phyloP scores from a whole-genome alignment of 768 basidiomycete species.

The Termitomyces sp. region DNA sequence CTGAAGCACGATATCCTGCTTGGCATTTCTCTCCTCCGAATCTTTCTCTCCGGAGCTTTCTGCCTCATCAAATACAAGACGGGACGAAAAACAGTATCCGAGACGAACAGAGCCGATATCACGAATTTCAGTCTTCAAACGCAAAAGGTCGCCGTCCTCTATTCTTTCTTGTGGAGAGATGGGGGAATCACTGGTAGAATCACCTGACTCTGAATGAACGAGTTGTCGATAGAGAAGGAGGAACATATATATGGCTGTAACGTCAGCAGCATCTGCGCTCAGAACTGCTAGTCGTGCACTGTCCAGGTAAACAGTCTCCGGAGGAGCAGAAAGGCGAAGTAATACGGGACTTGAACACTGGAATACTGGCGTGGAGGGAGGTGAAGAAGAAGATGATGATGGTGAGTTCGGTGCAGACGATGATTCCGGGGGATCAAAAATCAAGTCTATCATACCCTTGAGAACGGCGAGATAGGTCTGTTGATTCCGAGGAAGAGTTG shows the following conservation, averaged over 20 bases:
- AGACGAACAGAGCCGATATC: slow-evolving; percentile 60
- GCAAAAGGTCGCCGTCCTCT: slow-evolving; percentile 47
- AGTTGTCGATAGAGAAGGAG: slow-evolving; percentile 78
- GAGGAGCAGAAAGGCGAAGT: slow-evolving; percentile 42
- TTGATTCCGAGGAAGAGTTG: slow-evolving; percentile 41
- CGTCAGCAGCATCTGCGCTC: slow-evolving; percentile 68
- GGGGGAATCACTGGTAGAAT: slow-evolving; percentile 25
- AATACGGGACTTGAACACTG: slow-evolving; percentile 16
- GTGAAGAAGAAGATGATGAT: slow-evolving; percentile 20
- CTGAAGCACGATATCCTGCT: slow-evolving; percentile 69
- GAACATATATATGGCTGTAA: slow-evolving; percentile 73
- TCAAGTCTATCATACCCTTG: slow-evolving; percentile 57
- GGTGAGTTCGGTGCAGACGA: slow-evolving; percentile 27
- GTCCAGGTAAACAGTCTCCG: slow-evolving; percentile 82
- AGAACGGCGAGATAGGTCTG: slow-evolving; percentile 52
- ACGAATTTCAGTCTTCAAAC: slow-evolving; percentile 71
- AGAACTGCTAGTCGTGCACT: slow-evolving; percentile 60
- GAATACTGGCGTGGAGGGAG: slow-evolving; percentile 25
- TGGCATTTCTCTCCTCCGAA: slow-evolving; percentile 46
- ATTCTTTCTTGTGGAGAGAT: slow-evolving; percentile 26
- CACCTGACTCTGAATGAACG: slow-evolving; percentile 40
- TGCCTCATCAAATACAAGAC: slow-evolving; percentile 17
- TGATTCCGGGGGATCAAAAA: slow-evolving; percentile 47
- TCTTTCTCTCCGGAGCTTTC: slow-evolving; percentile 26
- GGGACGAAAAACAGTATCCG: slow-evolving; percentile 49